Evolutionary conservation across 768 basidiomycete species (phyloP), one percentile per base, ranked within the genome.

Genomic region (Russula griseocarnosa): DNA sequence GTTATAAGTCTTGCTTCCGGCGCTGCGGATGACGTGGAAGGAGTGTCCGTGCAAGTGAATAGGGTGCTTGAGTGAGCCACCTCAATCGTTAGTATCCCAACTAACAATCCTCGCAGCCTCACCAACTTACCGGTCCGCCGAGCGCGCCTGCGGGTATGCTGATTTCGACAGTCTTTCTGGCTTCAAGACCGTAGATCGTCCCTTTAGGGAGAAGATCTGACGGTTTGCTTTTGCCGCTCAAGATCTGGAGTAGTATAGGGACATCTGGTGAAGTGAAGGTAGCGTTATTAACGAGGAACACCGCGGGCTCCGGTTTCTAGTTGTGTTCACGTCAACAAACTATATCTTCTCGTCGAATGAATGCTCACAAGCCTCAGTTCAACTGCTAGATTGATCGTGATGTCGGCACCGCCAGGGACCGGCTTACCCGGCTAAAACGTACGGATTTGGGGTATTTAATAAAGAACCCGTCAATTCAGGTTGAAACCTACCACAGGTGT

Each of bases 1-100:
- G 54, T 69, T 69, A 26, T 62, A 65, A 5, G 65, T 61, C 56
- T 60, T 18, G 61, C 40, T 42, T 50, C 69, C 55, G 13, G 55
- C 55, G 9, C 55, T 56, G 38, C 55, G 55, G 11, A 56, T 26
- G 26, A 56, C 55, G 32, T 44, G 53, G 56, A 70, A 70, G 3
- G 61, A 32, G 46, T 69, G 68, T 18, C 61, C 61, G 53, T 62
- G 61, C 38, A 62, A 46, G 53, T 62, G 61, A 10, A 62, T 36
- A 7, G 61, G 61, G 46, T 62, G 61, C 61, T 61, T 44, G 22
- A 18, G 20, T 55, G n/a, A 3, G 26, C 6, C 44, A 20, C 44
- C 44, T n/a, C 20, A n/a, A 11, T 5, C 20, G 11, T 54, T 5
- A 54, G 32, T 3, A 54, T 54, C 34, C 34, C n/a, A 34, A n/a